Conservation (phyloP, 169 alveolate genomes). For the Pseudocohnilembus persalinus region DNA sequence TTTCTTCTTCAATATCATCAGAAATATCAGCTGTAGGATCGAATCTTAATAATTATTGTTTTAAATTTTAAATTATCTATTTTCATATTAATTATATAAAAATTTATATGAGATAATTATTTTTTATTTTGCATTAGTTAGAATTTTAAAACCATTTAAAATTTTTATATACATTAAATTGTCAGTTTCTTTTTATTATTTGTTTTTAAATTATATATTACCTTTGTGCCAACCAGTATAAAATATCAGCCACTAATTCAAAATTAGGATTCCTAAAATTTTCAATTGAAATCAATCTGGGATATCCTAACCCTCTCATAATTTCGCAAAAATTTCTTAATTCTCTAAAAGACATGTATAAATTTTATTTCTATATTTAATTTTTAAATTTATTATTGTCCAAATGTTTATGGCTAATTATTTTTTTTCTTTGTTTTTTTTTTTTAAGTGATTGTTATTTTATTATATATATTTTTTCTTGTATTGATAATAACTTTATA, state of each 20-base stretch:
- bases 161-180: no score
- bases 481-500: no score
- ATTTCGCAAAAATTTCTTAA: conserved; percentile 90
- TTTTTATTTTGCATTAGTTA: no score
- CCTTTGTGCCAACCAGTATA: conserved; percentile 82
- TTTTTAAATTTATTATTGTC: neutral
- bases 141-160: no score
- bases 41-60: conserved; percentile 40
- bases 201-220: no score
- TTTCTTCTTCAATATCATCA: conserved; percentile 89
- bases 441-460: no score
- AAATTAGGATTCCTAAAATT: conserved; percentile 87
- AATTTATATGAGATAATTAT: no score
- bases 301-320: conserved; percentile 88
- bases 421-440: no score
- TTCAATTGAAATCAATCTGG: conserved; percentile 87
- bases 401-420: neutral
- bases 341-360: conserved; percentile 88
- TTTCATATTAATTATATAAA: no score
- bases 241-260: conserved; percentile 88
- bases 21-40: conserved; percentile 83
- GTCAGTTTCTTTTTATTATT: neutral
- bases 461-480: no score
- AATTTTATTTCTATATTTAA: neutral
- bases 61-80: no score